Conservation (phyloP, 2,329 filamentous ascomycete species). For the Fusarium solani-melongenae region DNA sequence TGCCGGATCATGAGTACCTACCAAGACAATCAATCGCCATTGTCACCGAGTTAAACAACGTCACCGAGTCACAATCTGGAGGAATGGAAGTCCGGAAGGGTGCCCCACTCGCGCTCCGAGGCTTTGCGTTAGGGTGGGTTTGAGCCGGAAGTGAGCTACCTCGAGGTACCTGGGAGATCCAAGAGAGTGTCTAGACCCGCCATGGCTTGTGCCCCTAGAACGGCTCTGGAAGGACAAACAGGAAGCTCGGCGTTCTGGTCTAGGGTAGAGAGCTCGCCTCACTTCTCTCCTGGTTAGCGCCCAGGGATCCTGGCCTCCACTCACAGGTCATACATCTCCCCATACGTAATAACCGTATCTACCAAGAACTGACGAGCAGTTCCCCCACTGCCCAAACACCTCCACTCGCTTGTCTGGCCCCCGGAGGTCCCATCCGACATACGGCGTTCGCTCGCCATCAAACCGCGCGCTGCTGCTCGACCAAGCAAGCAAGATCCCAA, state of each 20-base stretch:
- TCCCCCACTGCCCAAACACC: slow-evolving; percentile 35
- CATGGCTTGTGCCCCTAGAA: slow-evolving; percentile 13
- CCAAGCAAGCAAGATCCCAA: neutral
- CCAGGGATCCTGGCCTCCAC: neutral
- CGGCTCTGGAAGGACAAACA: slow-evolving; percentile 3
- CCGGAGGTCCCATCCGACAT: slow-evolving; percentile 33
- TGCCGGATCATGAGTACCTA: slow-evolving; percentile 33
- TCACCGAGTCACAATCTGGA: slow-evolving; percentile 35
- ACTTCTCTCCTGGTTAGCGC: neutral
- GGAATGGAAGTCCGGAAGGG: neutral
- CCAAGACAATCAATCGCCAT: slow-evolving; percentile 16
- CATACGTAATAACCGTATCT: neutral
- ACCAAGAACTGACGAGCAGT: slow-evolving; percentile 17
- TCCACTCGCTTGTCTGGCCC: slow-evolving; percentile 36
- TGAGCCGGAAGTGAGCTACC: slow-evolving; percentile 25
- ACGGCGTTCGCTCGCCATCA: slow-evolving; percentile 13
- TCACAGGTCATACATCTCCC: neutral
- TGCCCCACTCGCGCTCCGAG: slow-evolving; percentile 19
- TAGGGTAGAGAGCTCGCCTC: slow-evolving; percentile 14
- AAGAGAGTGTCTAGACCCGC: neutral
- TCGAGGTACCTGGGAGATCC: slow-evolving; percentile 16
- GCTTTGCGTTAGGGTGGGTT: slow-evolving; percentile 4
- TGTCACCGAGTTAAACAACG: slow-evolving; percentile 27
- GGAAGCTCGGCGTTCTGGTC: slow-evolving; percentile 11
- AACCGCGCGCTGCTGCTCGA: slow-evolving; percentile 18